These are phyloP conservation scores for Alternaria sp. DNA, from an alignment of 2,329 filamentous ascomycete genomes.

Conservation along the genomic window DNA sequence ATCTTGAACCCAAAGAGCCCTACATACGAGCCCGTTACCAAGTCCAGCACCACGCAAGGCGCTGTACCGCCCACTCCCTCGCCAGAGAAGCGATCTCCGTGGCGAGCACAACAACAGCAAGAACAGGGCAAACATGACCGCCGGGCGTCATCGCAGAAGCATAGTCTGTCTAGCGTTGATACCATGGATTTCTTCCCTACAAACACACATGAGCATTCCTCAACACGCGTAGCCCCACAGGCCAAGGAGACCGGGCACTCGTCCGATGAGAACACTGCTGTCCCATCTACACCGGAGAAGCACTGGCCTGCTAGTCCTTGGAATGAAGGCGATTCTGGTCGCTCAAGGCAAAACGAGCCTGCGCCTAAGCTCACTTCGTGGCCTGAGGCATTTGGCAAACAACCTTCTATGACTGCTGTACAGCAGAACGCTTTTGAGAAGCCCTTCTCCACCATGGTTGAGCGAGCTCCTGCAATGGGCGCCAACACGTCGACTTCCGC, in stretches of 20 bases:
- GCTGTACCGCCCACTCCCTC: conserved; percentile 45
- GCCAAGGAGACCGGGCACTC: conserved; percentile 20
- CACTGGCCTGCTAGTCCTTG: conserved; percentile 48
- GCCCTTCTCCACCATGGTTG: conserved; percentile 5
- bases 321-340: conserved; percentile 40
- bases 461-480: conserved; percentile 16
- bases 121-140: conserved; percentile 25
- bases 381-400: conserved; percentile 44
- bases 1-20: conserved; percentile 52
- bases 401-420: conserved; percentile 28
- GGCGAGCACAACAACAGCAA: conserved; percentile 34
- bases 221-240: conserved; percentile 44
- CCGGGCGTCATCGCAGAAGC: conserved; percentile 41
- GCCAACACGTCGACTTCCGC: conserved; percentile 16
- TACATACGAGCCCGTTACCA: conserved; percentile 49
- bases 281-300: conserved; percentile 49
- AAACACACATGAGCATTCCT: conserved; percentile 53
- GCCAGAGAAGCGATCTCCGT: conserved; percentile 41
- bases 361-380: conserved; percentile 40
- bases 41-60: conserved; percentile 19
- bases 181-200: conserved; percentile 54
- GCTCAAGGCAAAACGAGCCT: conserved; percentile 30
- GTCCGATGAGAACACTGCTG: conserved; percentile 25
- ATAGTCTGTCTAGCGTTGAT: conserved; percentile 51
- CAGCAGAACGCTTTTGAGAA: conserved; percentile 22